Evolutionary conservation across 306 rosid genomes (phyloP).

Genomic region (Quercus suber): DNA sequence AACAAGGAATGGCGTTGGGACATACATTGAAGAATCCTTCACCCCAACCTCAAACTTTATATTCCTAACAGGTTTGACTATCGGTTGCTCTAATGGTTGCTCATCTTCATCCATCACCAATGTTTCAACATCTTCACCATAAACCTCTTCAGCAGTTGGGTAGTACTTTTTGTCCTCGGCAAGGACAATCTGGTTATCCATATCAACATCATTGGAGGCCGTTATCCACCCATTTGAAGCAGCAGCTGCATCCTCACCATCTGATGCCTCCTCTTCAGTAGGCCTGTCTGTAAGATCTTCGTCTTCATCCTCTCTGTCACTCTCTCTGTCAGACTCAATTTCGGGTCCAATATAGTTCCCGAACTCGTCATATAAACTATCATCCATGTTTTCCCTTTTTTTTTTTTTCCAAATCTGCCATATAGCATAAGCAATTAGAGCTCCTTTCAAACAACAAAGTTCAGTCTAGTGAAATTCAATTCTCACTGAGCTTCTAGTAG

Average conservation of each 20-base stretch:
- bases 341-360: constrained; percentile 99
- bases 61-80: constrained; percentile 75
- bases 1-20: constrained; percentile 71
- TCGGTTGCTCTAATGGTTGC: constrained; percentile 75
- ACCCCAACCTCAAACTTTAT: constrained; percentile 92
- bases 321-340: constrained; percentile 84
- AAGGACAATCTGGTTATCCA: constrained; percentile 87
- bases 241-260: constrained; percentile 49
- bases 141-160: constrained; percentile 93
- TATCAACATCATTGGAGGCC: constrained; percentile 55
- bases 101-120: constrained; percentile 98
- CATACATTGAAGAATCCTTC: constrained; percentile 89
- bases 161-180: constrained; percentile 97
- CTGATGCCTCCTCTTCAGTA: constrained; percentile 44
- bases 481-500: background rate
- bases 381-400: constrained; percentile 50
- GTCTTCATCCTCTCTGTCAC: constrained; percentile 70
- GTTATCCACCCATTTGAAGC: constrained; percentile 76
- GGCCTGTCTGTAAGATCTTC: constrained; percentile 58
- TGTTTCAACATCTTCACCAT: constrained; percentile 94
- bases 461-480: background rate
- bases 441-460: background rate
- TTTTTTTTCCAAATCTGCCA: background rate
- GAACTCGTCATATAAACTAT: constrained; percentile 91
- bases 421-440: background rate